phyloP scores from a whole-genome alignment of 192 early-diverging fungal species.

The Backusella psychrophila region DNA sequence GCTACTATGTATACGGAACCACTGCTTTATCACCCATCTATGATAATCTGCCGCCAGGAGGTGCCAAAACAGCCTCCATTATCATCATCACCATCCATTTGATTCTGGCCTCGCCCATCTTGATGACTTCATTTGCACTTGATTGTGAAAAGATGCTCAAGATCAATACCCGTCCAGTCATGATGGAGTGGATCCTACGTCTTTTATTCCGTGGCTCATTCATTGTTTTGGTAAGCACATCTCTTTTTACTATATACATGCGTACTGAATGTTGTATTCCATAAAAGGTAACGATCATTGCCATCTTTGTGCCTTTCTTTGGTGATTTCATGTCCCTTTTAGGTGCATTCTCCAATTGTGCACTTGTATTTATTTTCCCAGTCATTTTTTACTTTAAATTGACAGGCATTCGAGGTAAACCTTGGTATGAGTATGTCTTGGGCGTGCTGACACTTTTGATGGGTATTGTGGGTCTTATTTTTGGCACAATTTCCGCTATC shows the following conservation, averaged over 20 bases:
- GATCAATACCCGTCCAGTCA: conserved; percentile 36
- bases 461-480: conserved; percentile 29
- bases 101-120: conserved; percentile 72
- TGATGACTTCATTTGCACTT: conserved; percentile 66
- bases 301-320: conserved; percentile 72
- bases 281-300: conserved; percentile 33
- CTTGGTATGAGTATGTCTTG: conserved; percentile 10
- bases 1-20: conserved; percentile 72
- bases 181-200: conserved; percentile 49
- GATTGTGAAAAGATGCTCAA: conserved; percentile 61
- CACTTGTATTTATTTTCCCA: conserved; percentile 71
- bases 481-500: conserved; percentile 28
- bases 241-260: not conserved
- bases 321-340: conserved; percentile 74
- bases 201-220: conserved; percentile 52
- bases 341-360: conserved; percentile 66
- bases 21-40: conserved; percentile 59
- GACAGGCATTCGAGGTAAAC: conserved; percentile 51
- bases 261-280: too few species aligned
- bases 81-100: conserved; percentile 76
- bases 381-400: conserved; percentile 68
- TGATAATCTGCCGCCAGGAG: conserved; percentile 59
- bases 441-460: conserved; percentile 16
- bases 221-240: conserved; percentile 42
- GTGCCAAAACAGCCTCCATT: conserved; percentile 54